phyloP scores from a whole-genome alignment of 1,139 yeast species.

The Lodderomyces theae region DNA sequence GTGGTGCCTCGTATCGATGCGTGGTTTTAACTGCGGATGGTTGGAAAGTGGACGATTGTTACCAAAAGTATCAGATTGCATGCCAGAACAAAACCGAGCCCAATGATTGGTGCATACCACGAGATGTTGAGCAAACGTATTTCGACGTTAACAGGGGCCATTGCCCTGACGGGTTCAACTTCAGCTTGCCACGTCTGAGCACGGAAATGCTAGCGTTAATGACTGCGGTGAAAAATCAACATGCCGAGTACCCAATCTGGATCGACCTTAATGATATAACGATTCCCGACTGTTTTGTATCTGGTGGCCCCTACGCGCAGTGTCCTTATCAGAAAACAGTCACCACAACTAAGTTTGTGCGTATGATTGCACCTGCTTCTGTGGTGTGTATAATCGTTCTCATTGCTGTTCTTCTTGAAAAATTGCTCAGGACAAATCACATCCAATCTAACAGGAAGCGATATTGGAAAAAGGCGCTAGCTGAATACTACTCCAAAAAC shows the following conservation, averaged over 20 bases:
- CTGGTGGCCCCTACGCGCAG: slow-evolving; percentile 73
- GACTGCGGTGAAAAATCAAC: slow-evolving; percentile 19
- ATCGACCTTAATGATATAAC: slow-evolving; percentile 80
- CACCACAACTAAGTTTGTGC: slow-evolving; percentile 55
- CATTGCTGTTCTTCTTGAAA: slow-evolving; percentile 38
- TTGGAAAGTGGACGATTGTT: slow-evolving; percentile 67
- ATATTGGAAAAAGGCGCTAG: slow-evolving; percentile 38
- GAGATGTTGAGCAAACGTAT: slow-evolving; percentile 37
- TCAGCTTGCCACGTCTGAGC: slow-evolving; percentile 57
- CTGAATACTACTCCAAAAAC: slow-evolving; percentile 35
- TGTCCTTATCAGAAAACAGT: slow-evolving; percentile 74
- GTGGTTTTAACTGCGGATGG: slow-evolving; percentile 51
- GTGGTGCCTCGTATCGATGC: slow-evolving; percentile 53
- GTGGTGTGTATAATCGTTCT: slow-evolving; percentile 54
- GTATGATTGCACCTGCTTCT: slow-evolving; percentile 65
- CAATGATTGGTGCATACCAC: slow-evolving; percentile 48
- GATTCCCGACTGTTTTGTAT: slow-evolving; percentile 75
- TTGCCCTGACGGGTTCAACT: slow-evolving; percentile 52
- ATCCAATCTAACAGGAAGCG: slow-evolving; percentile 41
- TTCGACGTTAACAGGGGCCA: slow-evolving; percentile 45
- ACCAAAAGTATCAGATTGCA: slow-evolving; percentile 46
- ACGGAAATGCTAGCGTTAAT: slow-evolving; percentile 35
- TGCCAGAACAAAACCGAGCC: slow-evolving; percentile 49
- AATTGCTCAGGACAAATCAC: slow-evolving; percentile 32
- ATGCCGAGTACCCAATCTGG: slow-evolving; percentile 54